Evolutionary conservation across 164 flowering plant genomes (phyloP), one percentile per base, ranked within the genome.

Genomic region (Sextonia rubra): DNA sequence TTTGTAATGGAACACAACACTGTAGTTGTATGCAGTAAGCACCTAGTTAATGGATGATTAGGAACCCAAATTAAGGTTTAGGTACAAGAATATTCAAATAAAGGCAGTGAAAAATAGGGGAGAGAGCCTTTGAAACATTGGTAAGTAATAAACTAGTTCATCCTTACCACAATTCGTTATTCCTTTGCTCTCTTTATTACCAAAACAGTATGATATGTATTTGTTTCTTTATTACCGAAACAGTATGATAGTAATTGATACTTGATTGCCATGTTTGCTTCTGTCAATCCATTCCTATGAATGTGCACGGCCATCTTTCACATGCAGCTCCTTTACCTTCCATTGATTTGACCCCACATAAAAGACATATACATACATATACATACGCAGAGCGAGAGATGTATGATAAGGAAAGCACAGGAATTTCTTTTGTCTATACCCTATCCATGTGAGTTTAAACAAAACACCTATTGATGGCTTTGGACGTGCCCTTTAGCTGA

Each of bases 281-380:
- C 47, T 64, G 27, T 30, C 37, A 26, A 64, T 64, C 47, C 22
- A 64, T 64, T 64, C 47, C 44, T 64, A 64, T 64, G 68, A 0
- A 64, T 64, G 24, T 27, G 68, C 68, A 64, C 47, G 22, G 11
- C 11, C 44, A 25, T 18, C 60, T 18, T 37, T 55, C 71, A 69
- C 61, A 69, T 55, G 60, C 71, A 68, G 2, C 30, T 20, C 52
- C 69, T 44, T 66, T 66, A 25, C 15, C 49, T 7, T 66, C 52
- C 69, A 32, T 49, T 69, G 47, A 69, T 69, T 69, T 69, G 61
- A 48, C 71, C 24, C 29, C 18, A 69, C 60, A 69, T 14, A 37
- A 37, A 37, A 37, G 9, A 8, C 44, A 37, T 37, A 37, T 37
- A 37, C 11, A 37, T 37, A 37, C 44, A 48, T 49, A 69, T 52